These are phyloP conservation scores for Boletus tylopilopsis DNA, from an alignment of 768 basidiomycete genomes.

Conservation along the genomic window DNA sequence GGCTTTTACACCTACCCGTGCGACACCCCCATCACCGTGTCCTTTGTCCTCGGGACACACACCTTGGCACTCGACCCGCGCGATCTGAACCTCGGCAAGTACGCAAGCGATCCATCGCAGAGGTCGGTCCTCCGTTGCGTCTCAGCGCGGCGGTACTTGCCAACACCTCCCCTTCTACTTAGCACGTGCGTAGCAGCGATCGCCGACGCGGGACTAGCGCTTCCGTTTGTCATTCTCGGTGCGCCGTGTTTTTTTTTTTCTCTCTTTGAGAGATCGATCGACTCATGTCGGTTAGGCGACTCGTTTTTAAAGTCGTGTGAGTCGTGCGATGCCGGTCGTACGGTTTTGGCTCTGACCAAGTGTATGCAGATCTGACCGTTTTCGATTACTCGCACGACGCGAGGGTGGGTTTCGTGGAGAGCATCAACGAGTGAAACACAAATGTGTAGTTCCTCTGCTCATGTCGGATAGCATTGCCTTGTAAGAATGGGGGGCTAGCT, in stretches of 20 bases:
- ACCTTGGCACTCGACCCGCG: conserved; percentile 38
- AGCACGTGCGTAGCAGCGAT: conserved; percentile 58
- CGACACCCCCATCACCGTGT: conserved; percentile 29
- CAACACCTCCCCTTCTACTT: background rate
- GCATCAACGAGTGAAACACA: conserved; percentile 39
- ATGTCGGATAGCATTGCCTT: too few species aligned
- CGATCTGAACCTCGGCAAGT: conserved; percentile 57
- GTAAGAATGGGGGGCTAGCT: too few species aligned
- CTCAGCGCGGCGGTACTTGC: background rate
- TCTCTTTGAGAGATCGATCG: too few species aligned
- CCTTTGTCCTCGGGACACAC: conserved; percentile 43
- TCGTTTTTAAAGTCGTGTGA: conserved; percentile 66
- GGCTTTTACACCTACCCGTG: conserved; percentile 61
- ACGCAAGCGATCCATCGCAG: conserved; percentile 27
- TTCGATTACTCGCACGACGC: conserved; percentile 55
- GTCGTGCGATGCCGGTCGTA: too few species aligned
- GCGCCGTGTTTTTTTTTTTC: background rate
- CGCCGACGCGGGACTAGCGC: conserved; percentile 31
- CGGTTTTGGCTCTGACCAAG: background rate
- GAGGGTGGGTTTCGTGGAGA: conserved; percentile 56
- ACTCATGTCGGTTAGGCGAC: conserved; percentile 41
- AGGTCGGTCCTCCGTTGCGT: conserved; percentile 13
- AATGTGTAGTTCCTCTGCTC: too few species aligned
- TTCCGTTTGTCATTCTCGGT: conserved; percentile 19
- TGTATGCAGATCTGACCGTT: conserved; percentile 49